Evolutionary conservation across 1,284 basidiomycete species (phyloP).

Genomic region (Ustilago nuda): DNA sequence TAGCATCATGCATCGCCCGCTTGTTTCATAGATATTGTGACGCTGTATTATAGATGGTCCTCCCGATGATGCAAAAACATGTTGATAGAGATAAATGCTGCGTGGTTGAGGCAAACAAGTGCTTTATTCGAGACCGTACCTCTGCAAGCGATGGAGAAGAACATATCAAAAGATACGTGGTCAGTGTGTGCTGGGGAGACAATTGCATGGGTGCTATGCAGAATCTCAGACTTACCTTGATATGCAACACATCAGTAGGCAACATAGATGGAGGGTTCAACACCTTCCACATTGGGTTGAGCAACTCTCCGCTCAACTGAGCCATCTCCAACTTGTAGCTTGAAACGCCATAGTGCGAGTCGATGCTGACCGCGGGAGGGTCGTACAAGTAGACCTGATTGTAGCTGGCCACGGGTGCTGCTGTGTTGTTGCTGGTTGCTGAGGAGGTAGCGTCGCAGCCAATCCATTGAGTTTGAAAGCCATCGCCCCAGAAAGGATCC

Average conservation of each 20-base stretch:
- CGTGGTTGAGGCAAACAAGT: neutral
- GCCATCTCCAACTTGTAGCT: slow-evolving; percentile 31
- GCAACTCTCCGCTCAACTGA: slow-evolving; percentile 27
- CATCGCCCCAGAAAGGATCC: slow-evolving; percentile 35
- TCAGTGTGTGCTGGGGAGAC: neutral
- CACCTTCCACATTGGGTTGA: slow-evolving; percentile 47
- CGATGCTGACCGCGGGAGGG: slow-evolving; percentile 17
- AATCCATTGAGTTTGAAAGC: slow-evolving; percentile 31
- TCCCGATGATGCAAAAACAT: slow-evolving; percentile 9
- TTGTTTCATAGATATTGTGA: slow-evolving; percentile 5
- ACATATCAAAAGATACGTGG: neutral
- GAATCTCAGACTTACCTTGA: slow-evolving; percentile 20
- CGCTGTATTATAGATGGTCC: slow-evolving; percentile 31
- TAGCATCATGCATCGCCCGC: neutral
- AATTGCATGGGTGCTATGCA: neutral
- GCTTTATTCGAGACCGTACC: slow-evolving; percentile 28
- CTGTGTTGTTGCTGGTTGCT: slow-evolving; percentile 27
- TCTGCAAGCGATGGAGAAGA: slow-evolving; percentile 6
- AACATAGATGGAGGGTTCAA: slow-evolving; percentile 59
- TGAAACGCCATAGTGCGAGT: slow-evolving; percentile 22
- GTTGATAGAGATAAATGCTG: neutral
- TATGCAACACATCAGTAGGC: slow-evolving; percentile 53
- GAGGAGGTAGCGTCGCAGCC: slow-evolving; percentile 34
- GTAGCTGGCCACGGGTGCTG: slow-evolving; percentile 28
- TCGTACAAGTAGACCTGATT: slow-evolving; percentile 31